Evolutionary conservation across 495 filamentous ascomycete genomes (phyloP).

Genomic region (Penicillium canariense): DNA sequence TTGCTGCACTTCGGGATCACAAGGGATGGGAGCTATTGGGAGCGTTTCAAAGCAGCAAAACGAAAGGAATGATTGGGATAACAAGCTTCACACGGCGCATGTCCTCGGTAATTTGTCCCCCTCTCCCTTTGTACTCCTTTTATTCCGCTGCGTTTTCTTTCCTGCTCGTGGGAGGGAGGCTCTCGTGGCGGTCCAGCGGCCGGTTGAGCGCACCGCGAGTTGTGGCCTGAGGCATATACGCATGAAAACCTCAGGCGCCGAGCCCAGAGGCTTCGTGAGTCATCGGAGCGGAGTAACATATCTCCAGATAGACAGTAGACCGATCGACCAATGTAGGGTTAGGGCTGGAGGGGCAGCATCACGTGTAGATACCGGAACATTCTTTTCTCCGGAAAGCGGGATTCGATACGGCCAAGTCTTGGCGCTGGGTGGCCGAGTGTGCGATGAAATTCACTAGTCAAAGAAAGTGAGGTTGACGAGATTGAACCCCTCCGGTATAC

Average conservation of each 20-base stretch:
- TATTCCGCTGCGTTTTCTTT: neutral
- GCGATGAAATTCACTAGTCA: slow-evolving; percentile 50
- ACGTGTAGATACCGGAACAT: slow-evolving; percentile 38
- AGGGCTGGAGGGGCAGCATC: slow-evolving; percentile 31
- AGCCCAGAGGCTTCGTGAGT: slow-evolving; percentile 9
- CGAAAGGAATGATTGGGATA: neutral
- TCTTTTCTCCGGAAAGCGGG: slow-evolving; percentile 22
- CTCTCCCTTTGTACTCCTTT: neutral
- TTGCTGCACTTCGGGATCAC: slow-evolving; percentile 14
- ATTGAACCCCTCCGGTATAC: slow-evolving; percentile 39
- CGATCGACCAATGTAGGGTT: slow-evolving; percentile 7
- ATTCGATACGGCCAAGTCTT: slow-evolving; percentile 36
- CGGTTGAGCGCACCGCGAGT: neutral
- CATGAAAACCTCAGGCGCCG: neutral
- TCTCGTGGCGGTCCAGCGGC: neutral
- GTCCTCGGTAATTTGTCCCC: neutral
- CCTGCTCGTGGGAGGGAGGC: neutral
- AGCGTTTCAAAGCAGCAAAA: neutral
- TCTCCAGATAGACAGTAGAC: neutral
- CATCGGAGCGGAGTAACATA: slow-evolving; percentile 2
- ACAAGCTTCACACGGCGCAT: neutral
- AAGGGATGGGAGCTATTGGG: slow-evolving; percentile 6
- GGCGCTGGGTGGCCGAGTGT: slow-evolving; percentile 42
- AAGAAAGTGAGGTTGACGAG: slow-evolving; percentile 39
- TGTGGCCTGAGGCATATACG: slow-evolving; percentile 6